Evolutionary conservation across 2,329 filamentous ascomycete genomes (phyloP).

Genomic region (Colletotrichum spinosum): DNA sequence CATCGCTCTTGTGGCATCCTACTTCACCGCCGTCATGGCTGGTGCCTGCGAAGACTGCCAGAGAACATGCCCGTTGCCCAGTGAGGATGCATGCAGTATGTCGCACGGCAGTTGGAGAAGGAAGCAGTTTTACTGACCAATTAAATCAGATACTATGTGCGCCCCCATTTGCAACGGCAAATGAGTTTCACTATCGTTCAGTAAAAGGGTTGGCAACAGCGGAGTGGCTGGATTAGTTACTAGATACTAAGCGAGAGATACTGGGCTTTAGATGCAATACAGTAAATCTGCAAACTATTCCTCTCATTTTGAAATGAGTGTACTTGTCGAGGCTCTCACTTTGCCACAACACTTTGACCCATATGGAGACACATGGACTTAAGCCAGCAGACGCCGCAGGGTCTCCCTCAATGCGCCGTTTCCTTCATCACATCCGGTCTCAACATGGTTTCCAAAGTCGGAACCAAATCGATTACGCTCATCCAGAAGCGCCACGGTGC

Average conservation of each 20-base stretch:
- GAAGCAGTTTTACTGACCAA: too few species aligned
- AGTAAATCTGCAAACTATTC: too few species aligned
- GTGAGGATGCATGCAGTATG: constrained; percentile 24
- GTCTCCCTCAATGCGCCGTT: background rate
- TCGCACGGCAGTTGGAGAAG: rapidly evolving
- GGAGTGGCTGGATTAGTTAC: too few species aligned
- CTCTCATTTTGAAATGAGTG: too few species aligned
- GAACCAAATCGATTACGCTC: constrained; percentile 36
- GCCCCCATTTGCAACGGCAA: constrained; percentile 25
- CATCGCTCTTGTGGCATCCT: constrained; percentile 18
- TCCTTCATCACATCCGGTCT: constrained; percentile 28
- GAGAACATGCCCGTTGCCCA: constrained; percentile 14
- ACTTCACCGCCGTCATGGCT: constrained; percentile 13
- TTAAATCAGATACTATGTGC: background rate
- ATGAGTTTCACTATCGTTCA: background rate
- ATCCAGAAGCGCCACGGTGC: constrained; percentile 34
- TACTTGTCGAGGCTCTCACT: too few species aligned
- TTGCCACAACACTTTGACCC: too few species aligned
- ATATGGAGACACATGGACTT: background rate
- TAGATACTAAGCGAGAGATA: too few species aligned
- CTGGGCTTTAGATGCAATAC: too few species aligned
- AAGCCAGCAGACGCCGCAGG: background rate
- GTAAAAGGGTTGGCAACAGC: too few species aligned
- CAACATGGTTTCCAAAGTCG: constrained; percentile 27
- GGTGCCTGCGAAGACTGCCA: constrained; percentile 25